A percentile compares a stretch with the other conserved stretches of the same genome.
phyloP scores from a whole-genome alignment of 768 basidiomycete species.

The Kwoniella sp. region DNA sequence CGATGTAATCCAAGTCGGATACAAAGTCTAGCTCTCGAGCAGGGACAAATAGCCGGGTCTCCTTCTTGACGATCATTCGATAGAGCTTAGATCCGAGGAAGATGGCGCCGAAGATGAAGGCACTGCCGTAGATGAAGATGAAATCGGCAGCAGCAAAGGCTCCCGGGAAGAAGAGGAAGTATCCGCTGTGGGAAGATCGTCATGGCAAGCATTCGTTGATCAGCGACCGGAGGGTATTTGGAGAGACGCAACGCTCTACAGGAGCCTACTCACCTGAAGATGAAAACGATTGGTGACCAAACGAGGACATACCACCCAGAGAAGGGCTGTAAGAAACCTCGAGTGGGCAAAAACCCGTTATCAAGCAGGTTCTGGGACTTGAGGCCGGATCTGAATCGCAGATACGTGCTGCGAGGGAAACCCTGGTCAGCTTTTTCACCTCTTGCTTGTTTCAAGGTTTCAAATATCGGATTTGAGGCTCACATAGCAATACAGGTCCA shows the following conservation, averaged over 20 bases:
- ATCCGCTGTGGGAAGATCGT: slow-evolving; percentile 30
- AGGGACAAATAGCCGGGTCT: slow-evolving; percentile 1
- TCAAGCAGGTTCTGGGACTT: slow-evolving; percentile 33
- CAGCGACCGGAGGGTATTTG: no score
- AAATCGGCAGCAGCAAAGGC: slow-evolving; percentile 27
- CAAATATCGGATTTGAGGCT: neutral
- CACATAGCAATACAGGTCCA: slow-evolving; percentile 37
- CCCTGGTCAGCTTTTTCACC: slow-evolving; percentile 2
- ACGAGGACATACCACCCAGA: slow-evolving; percentile 27
- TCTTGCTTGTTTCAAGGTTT: neutral
- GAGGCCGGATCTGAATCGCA: slow-evolving; percentile 39
- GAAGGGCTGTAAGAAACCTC: slow-evolving; percentile 26
- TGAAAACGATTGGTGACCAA: slow-evolving; percentile 26
- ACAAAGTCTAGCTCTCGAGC: slow-evolving; percentile 28
- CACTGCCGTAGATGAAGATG: slow-evolving; percentile 32
- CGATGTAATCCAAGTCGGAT: slow-evolving; percentile 26
- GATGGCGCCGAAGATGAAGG: slow-evolving; percentile 34
- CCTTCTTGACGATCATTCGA: slow-evolving; percentile 4
- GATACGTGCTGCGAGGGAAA: slow-evolving; percentile 28
- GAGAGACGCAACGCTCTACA: no score
- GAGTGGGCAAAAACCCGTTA: slow-evolving; percentile 19
- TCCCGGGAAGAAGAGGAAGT: slow-evolving; percentile 30
- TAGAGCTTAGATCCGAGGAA: slow-evolving; percentile 22
- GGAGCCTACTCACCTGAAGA: slow-evolving; percentile 36
- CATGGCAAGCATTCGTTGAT: no score